Evolutionary conservation across 2,329 filamentous ascomycete genomes (phyloP), one percentile per base, ranked within the genome.

Genomic region (Hypomyces rosellus): DNA sequence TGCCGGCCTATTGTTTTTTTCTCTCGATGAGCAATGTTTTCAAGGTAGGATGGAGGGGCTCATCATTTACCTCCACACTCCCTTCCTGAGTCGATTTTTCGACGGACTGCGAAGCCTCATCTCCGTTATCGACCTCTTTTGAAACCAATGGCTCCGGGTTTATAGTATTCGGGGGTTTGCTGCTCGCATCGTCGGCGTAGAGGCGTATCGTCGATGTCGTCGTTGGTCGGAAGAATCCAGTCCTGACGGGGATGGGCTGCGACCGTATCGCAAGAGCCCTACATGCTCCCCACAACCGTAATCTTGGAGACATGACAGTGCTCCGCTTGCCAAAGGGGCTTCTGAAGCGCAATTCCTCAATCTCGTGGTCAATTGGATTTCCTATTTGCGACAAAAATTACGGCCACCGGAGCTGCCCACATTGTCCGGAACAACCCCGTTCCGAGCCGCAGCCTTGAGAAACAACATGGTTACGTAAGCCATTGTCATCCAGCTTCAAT

Each of bases 221-320:
- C 38, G 58, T 49, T 33, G 46, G 58, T 39, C 59, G 44, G 45
- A 64, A 57, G 16, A 54, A 54, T 45, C 59, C 49, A 30, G 58
- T 51, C 45, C 59, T 55, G 48, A 58, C 55, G 51, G 58, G 55
- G 46, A 48, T 55, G 58, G 61, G 59, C 49, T 60, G 58, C 57
- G 62, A 59, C 34, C 57, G 61, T 53, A 65, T 49, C 48, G 62
- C 62, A 45, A 69, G 58, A 58, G 61, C 58, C 60, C 63, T 63
- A 50, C 66, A 68, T 55, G 61, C 65, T 36, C 62, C 62, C 65
- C 63, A 67, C 50, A 68, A 53, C 52, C 61, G 61, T 51, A 62
- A 57, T 58, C 61, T 61, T 50, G 65, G 56, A 62, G 63, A 61
- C 65, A 68, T 68, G 57, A 48, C 58, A 58, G 57, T 61, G 46